Evolutionary conservation across 2,329 filamentous ascomycete species (phyloP).

Genomic region (Alternaria rosae): DNA sequence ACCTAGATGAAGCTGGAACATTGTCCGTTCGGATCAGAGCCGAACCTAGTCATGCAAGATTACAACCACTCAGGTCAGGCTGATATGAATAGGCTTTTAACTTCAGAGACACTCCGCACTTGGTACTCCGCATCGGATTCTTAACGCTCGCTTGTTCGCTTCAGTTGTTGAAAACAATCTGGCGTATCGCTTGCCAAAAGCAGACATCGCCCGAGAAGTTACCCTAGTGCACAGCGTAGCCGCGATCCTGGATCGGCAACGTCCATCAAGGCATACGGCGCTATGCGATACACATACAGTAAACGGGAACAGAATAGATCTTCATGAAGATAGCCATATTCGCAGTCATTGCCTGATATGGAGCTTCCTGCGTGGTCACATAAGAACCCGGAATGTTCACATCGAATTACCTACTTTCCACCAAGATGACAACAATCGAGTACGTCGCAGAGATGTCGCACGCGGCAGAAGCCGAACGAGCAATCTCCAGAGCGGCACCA

Average conservation of each 20-base stretch:
- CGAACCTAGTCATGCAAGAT: constrained; percentile 24
- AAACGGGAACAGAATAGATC: constrained; percentile 9
- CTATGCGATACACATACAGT: background rate
- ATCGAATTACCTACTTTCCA: background rate
- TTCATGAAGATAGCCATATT: background rate
- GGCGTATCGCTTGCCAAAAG: constrained; percentile 8
- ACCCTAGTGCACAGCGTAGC: constrained; percentile 6
- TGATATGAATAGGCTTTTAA: constrained; percentile 20
- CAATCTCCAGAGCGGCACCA: constrained; percentile 11
- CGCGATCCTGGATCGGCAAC: constrained; percentile 1
- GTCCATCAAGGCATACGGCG: background rate
- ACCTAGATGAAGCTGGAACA: constrained; percentile 27
- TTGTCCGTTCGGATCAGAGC: constrained; percentile 33
- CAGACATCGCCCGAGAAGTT: constrained; percentile 6
- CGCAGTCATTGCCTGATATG: constrained; percentile 4
- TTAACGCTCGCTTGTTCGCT: constrained; percentile 15
- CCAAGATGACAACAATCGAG: background rate
- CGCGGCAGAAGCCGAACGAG: constrained; percentile 19
- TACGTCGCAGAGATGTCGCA: constrained; percentile 15
- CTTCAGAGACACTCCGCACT: constrained; percentile 39
- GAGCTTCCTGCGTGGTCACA: background rate
- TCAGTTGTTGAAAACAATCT: constrained; percentile 5
- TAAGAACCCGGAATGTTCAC: background rate
- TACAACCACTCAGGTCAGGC: constrained; percentile 10
- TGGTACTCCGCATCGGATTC: constrained; percentile 13